Percentiles rank a stretch among this genome's conserved stretches.
phyloP scores from a whole-genome alignment of 208 protist species.

The Porcisia hertigi region DNA sequence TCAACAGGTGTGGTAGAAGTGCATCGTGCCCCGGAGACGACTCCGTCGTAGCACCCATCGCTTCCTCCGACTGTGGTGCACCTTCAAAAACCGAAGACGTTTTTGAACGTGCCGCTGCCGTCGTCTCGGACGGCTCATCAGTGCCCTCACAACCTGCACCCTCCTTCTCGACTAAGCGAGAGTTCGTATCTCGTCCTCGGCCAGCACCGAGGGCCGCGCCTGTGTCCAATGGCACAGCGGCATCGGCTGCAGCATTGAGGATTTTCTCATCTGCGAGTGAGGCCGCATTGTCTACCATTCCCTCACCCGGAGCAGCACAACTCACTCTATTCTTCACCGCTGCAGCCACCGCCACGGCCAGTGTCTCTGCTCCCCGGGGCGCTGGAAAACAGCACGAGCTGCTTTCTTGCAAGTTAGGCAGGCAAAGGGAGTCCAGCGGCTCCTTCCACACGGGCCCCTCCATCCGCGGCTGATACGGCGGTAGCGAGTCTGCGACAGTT shows the following conservation, averaged over 20 bases:
- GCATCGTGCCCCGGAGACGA: neutral
- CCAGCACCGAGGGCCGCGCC: neutral
- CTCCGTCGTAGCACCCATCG: neutral
- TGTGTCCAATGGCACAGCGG: neutral
- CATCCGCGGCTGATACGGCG: conserved; percentile 14
- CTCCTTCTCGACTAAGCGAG: neutral
- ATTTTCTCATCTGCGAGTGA: neutral
- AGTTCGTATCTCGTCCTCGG: neutral
- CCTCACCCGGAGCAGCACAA: neutral
- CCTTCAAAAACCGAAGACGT: neutral
- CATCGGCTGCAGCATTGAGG: neutral
- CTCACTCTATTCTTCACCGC: neutral
- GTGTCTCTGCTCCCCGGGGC: neutral
- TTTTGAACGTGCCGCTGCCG: too few relatives aligned
- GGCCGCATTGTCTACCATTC: neutral
- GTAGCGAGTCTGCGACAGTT: neutral
- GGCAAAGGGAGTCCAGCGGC: conserved; percentile 8
- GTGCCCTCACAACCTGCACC: neutral
- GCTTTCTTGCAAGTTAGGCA: conserved; percentile 25
- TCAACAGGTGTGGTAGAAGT: neutral
- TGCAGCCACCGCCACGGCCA: neutral
- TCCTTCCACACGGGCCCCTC: conserved; percentile 18
- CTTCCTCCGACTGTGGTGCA: neutral
- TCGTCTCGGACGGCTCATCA: too few relatives aligned
- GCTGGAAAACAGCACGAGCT: neutral